Evolutionary conservation across 2,329 filamentous ascomycete genomes (phyloP).

Genomic region (Moelleriella libera): DNA sequence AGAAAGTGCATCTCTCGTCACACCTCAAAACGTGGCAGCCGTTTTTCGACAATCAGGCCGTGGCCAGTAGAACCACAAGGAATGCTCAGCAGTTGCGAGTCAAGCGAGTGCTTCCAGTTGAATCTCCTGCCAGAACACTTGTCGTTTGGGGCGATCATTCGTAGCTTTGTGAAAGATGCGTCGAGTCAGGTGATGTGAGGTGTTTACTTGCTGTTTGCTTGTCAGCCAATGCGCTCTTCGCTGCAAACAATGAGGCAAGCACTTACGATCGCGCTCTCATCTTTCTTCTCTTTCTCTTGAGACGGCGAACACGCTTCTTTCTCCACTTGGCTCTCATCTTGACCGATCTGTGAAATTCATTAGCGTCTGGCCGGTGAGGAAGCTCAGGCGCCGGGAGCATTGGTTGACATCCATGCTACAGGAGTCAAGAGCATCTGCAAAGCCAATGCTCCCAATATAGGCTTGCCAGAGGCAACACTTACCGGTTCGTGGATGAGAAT

Average conservation of each 20-base stretch:
- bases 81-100: no score
- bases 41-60: conserved; percentile 4
- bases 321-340: conserved; percentile 96
- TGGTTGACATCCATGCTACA: neutral
- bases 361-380: neutral
- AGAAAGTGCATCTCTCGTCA: conserved; percentile 16
- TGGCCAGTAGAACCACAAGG: neutral
- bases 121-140: no score
- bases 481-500: conserved; percentile 32
- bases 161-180: conserved; percentile 27
- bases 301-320: conserved; percentile 98
- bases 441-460: neutral
- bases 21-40: conserved; percentile 10
- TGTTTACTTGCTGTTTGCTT: conserved; percentile 48
- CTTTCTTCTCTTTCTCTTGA: conserved; percentile 99
- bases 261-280: conserved; percentile 93
- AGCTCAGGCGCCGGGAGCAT: neutral
- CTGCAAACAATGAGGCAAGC: neutral
- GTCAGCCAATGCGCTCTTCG: conserved; percentile 15
- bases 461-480: conserved; percentile 8
- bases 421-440: neutral
- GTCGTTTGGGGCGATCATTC: conserved; percentile 8
- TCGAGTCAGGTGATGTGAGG: conserved; percentile 38
- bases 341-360: conserved; percentile 20
- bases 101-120: no score